Conservation (phyloP, 805 yeast genomes). For the Yamadazyma ubonensis region DNA sequence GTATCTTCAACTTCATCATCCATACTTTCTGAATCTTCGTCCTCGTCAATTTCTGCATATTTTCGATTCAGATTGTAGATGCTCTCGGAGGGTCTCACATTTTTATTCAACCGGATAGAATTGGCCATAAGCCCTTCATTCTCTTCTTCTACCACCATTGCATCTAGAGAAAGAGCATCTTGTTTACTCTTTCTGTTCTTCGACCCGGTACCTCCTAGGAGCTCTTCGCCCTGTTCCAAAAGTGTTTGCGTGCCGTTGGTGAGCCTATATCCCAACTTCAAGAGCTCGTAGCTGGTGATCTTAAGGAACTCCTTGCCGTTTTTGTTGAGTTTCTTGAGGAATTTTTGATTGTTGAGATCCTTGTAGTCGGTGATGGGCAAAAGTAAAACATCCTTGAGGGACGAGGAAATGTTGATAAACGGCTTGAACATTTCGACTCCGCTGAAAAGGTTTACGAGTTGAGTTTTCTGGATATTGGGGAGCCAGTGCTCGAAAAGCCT, state of each 20-base stretch:
- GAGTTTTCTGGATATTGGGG: conserved; percentile 83
- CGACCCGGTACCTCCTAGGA: conserved; percentile 72
- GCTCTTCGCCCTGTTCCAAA: conserved; percentile 76
- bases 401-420: conserved; percentile 72
- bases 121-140: conserved; percentile 12
- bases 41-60: conserved; percentile 27
- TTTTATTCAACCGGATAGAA: conserved; percentile 14
- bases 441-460: conserved; percentile 73
- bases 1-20: conserved; percentile 28
- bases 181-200: conserved; percentile 36
- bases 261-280: conserved; percentile 78
- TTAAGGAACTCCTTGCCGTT: conserved; percentile 74
- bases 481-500: conserved; percentile 73
- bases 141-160: conserved; percentile 2
- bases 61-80: conserved; percentile 13
- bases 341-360: conserved; percentile 40
- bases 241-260: conserved; percentile 86
- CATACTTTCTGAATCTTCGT: conserved; percentile 22
- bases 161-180: background rate
- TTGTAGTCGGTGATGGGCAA: conserved; percentile 74
- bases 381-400: conserved; percentile 68
- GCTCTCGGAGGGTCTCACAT: conserved; percentile 6
- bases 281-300: conserved; percentile 75
- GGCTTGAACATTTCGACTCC: conserved; percentile 85
- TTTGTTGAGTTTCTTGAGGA: conserved; percentile 67